Percentiles rank a stretch among this genome's conserved stretches.
phyloP scores from a whole-genome alignment of 805 yeast genomes.

The Lipomyces kockii region DNA sequence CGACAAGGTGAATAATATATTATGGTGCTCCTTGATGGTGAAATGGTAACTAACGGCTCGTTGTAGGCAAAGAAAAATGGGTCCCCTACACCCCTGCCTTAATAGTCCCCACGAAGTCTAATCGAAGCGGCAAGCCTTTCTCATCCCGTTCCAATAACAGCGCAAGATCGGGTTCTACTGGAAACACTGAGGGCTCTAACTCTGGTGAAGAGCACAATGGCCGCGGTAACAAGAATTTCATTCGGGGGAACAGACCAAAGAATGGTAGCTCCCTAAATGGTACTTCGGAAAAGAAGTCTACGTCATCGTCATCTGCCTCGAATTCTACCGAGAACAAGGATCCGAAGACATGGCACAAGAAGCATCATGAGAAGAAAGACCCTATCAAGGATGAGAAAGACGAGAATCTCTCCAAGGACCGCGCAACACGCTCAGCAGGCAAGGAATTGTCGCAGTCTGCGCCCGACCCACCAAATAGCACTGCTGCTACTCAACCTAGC shows the following conservation, averaged over 20 bases:
- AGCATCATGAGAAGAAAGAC: conserved; percentile 26
- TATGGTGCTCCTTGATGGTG: not conserved
- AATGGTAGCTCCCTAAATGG: conserved; percentile 28
- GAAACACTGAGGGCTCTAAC: conserved; percentile 9
- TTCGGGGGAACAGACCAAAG: conserved; percentile 33
- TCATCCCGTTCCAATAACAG: conserved; percentile 18
- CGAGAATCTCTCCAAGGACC: conserved; percentile 4
- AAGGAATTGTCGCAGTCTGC: conserved; percentile 4
- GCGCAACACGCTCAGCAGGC: conserved; percentile 3
- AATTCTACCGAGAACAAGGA: conserved; percentile 17
- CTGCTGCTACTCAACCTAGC: not conserved
- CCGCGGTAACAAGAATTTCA: conserved; percentile 22
- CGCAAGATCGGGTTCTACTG: conserved; percentile 8
- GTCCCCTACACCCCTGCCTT: conserved; percentile 68
- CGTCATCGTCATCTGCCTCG: conserved; percentile 12
- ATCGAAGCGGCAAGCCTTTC: conserved; percentile 43
- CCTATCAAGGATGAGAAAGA: conserved; percentile 16
- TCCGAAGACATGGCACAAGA: conserved; percentile 13
- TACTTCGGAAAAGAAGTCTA: conserved; percentile 24
- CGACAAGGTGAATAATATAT: conserved; percentile 27
- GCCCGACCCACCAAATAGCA: not conserved
- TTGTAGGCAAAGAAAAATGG: conserved; percentile 68
- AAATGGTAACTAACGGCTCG: conserved; percentile 10
- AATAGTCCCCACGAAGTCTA: conserved; percentile 44
- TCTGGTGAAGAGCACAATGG: conserved; percentile 21